These are phyloP conservation scores for Pestalotiopsis sp. DNA, from an alignment of 2,329 filamentous ascomycete genomes.

Conservation along the genomic window DNA sequence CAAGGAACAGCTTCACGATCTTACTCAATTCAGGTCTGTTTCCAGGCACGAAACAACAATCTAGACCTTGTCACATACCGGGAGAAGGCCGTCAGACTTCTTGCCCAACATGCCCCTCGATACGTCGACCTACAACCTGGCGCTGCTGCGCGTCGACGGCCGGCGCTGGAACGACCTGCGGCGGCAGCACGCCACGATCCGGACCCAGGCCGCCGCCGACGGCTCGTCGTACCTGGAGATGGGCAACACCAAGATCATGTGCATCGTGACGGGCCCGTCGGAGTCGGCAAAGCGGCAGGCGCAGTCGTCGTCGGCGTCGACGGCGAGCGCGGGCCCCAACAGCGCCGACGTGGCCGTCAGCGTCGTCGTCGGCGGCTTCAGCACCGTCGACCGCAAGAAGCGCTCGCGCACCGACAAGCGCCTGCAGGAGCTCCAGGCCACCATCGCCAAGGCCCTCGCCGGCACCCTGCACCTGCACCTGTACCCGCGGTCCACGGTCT, in stretches of 20 bases:
- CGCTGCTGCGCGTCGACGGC: constrained; percentile 79
- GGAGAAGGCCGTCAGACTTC: background rate
- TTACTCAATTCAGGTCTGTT: background rate
- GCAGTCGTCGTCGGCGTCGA: constrained; percentile 44
- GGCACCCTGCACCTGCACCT: constrained; percentile 81
- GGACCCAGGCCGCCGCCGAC: constrained; percentile 89
- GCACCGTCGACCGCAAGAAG: constrained; percentile 81
- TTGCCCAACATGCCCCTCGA: constrained; percentile 79
- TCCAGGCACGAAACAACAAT: background rate
- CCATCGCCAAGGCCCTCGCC: constrained; percentile 76
- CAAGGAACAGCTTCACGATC: background rate
- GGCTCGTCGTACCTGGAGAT: constrained; percentile 94
- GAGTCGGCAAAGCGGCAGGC: constrained; percentile 60
- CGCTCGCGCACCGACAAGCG: constrained; percentile 78
- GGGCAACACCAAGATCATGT: constrained; percentile 97
- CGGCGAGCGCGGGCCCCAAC: constrained; percentile 31
- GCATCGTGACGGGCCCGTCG: constrained; percentile 82
- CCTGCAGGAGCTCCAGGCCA: constrained; percentile 76
- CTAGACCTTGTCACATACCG: background rate
- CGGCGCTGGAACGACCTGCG: constrained; percentile 97
- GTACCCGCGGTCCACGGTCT: constrained; percentile 86
- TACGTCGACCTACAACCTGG: constrained; percentile 87
- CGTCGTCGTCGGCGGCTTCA: constrained; percentile 86
- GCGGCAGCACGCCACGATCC: constrained; percentile 84
- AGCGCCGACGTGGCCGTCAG: constrained; percentile 77